Conservation (phyloP, 441 rosid genomes). For the Populus hybrid region DNA sequence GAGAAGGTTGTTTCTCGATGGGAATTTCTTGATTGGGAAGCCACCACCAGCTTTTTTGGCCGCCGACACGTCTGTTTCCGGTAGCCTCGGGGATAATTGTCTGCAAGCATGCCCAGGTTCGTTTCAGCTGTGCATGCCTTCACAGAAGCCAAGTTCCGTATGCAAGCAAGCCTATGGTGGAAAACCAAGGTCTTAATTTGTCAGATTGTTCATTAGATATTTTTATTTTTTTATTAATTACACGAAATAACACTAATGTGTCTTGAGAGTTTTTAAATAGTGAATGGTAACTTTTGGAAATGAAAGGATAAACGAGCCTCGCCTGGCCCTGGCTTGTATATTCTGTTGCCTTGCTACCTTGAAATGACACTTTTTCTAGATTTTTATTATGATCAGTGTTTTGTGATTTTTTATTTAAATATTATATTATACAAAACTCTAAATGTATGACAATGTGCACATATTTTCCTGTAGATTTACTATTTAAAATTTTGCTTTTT, state of each 20-base stretch:
- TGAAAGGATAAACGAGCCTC: too few species aligned
- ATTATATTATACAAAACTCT: too few species aligned
- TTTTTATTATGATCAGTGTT: not conserved
- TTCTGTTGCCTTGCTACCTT: too few species aligned
- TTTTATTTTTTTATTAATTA: not conserved
- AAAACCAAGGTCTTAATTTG: constrained; percentile 47
- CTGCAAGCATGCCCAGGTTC: constrained; percentile 64
- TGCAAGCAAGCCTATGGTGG: constrained; percentile 81
- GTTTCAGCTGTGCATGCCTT: constrained; percentile 64
- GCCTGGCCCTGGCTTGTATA: too few species aligned
- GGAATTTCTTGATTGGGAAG: constrained; percentile 73
- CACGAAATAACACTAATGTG: not conserved
- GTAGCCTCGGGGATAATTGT: constrained; percentile 89
- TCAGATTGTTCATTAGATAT: not conserved
- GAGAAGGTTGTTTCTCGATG: constrained; percentile 64
- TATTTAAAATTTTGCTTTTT: too few species aligned
- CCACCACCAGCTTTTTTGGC: constrained; percentile 55
- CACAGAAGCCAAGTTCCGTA: constrained; percentile 61
- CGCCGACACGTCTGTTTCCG: constrained; percentile 35
- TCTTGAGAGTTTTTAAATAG: not conserved
- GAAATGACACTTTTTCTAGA: too few species aligned
- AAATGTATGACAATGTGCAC: too few species aligned
- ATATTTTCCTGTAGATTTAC: too few species aligned
- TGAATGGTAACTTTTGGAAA: not conserved
- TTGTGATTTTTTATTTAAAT: too few species aligned